Evolutionary conservation across 345 rosid species (phyloP).

Genomic region (Aegle marmelos): DNA sequence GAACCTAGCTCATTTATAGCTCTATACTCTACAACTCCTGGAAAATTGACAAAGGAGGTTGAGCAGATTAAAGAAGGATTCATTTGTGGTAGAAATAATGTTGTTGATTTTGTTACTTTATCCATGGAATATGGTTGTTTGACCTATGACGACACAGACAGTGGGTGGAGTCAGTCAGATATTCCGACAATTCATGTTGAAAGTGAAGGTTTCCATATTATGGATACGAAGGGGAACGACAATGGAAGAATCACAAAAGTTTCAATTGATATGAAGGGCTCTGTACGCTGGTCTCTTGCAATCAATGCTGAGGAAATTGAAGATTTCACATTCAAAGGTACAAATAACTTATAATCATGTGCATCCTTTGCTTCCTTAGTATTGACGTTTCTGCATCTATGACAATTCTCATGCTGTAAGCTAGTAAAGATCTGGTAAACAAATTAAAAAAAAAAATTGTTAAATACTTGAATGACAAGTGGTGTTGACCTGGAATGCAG

Average conservation of each 20-base stretch:
- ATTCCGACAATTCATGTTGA: conserved; percentile 53
- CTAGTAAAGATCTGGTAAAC: too few species aligned
- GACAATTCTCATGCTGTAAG: too few species aligned
- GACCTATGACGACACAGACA: conserved; percentile 45
- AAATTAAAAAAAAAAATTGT: too few species aligned
- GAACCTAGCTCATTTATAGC: conserved; percentile 58
- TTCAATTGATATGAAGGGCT: conserved; percentile 59
- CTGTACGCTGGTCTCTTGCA: conserved; percentile 84
- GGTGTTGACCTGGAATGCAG: conserved; percentile 28
- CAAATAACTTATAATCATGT: neutral
- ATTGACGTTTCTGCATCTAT: too few species aligned
- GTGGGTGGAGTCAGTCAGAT: conserved; percentile 72
- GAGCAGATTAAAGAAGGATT: conserved; percentile 70
- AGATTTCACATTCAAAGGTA: conserved; percentile 72
- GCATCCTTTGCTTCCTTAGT: neutral
- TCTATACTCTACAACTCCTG: conserved; percentile 80
- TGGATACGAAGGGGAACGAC: conserved; percentile 29
- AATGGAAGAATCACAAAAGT: conserved; percentile 44
- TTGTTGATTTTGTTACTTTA: conserved; percentile 72
- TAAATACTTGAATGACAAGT: too few species aligned
- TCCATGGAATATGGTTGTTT: conserved; percentile 74
- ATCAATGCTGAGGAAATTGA: conserved; percentile 67
- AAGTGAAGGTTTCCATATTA: conserved; percentile 7
- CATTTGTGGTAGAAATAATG: conserved; percentile 64
- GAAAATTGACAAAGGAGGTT: conserved; percentile 68